These are phyloP conservation scores for Geosiphon pyriformis DNA, from an alignment of 192 early-diverging fungal genomes.

Conservation along the genomic window DNA sequence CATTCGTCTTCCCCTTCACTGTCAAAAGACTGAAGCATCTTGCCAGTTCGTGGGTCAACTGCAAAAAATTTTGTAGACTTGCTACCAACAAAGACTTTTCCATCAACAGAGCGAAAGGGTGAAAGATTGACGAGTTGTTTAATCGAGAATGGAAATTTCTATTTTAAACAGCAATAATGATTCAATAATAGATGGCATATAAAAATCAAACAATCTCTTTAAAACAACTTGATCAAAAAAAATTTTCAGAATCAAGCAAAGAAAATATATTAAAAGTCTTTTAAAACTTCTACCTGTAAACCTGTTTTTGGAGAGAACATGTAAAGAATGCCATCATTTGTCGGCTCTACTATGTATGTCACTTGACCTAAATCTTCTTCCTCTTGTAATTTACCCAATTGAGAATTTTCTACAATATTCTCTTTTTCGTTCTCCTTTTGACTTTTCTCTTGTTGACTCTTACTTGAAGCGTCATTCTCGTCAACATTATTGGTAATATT, in stretches of 20 bases:
- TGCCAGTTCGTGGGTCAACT: slow-evolving; percentile 62
- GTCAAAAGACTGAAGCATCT: slow-evolving; percentile 54
- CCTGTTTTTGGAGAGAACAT: slow-evolving; percentile 43
- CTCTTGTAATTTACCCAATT: slow-evolving; percentile 10
- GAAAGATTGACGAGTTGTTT: slow-evolving; percentile 62
- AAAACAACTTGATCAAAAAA: neutral
- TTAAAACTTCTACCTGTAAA: slow-evolving; percentile 47
- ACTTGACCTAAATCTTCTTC: slow-evolving; percentile 31
- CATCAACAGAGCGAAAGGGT: slow-evolving; percentile 46
- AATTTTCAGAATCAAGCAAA: slow-evolving; percentile 3
- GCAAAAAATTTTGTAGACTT: slow-evolving; percentile 65
- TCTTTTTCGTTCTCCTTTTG: neutral
- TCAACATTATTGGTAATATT: slow-evolving; percentile 7
- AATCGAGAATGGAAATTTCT: slow-evolving; percentile 65
- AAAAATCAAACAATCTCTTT: neutral
- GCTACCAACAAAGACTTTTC: slow-evolving; percentile 53
- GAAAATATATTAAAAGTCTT: neutral
- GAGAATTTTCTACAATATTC: neutral
- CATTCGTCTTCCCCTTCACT: slow-evolving; percentile 31
- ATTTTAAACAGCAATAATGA: slow-evolving; percentile 7
- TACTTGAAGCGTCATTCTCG: slow-evolving; percentile 18
- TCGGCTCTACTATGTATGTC: slow-evolving; percentile 71
- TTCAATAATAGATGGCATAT: neutral
- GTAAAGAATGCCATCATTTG: slow-evolving; percentile 63
- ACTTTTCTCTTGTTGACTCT: neutral